Evolutionary conservation across 169 alveolate species (phyloP).

Genomic region (Babesia caballi): DNA sequence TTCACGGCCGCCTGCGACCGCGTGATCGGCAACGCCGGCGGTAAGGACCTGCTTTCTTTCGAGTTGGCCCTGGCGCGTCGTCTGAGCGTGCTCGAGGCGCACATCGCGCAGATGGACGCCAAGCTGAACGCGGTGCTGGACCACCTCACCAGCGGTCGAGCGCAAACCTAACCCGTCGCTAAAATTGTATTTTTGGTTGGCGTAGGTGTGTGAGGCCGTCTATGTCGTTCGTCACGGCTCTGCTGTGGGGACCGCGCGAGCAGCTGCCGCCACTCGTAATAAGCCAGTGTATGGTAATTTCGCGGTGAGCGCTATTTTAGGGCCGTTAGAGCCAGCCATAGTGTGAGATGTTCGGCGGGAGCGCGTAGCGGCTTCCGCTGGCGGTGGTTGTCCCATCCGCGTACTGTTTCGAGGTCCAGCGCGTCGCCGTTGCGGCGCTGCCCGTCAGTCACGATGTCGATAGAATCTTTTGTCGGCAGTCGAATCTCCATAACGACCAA

Average conservation of each 20-base stretch:
- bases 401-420: neutral
- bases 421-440: neutral
- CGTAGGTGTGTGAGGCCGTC: neutral
- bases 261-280: too few relatives aligned
- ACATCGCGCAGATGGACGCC: neutral
- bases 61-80: constrained; percentile 26
- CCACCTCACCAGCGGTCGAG: neutral
- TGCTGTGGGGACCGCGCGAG: constrained; percentile 20
- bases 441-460: constrained; percentile 53
- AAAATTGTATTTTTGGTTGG: neutral
- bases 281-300: too few relatives aligned
- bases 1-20: constrained; percentile 48
- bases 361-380: neutral
- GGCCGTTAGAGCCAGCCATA: too few relatives aligned
- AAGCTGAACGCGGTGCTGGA: constrained; percentile 27
- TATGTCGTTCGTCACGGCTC: neutral
- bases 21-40: constrained; percentile 30
- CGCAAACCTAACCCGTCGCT: neutral
- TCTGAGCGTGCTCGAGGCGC: constrained; percentile 18
- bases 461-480: constrained; percentile 77
- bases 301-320: too few relatives aligned
- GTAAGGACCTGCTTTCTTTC: constrained; percentile 33
- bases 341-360: neutral
- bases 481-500: constrained; percentile 74
- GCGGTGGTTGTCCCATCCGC: too few relatives aligned